phyloP scores from a whole-genome alignment of 768 basidiomycete genomes.

The Boletus barrowsii region DNA sequence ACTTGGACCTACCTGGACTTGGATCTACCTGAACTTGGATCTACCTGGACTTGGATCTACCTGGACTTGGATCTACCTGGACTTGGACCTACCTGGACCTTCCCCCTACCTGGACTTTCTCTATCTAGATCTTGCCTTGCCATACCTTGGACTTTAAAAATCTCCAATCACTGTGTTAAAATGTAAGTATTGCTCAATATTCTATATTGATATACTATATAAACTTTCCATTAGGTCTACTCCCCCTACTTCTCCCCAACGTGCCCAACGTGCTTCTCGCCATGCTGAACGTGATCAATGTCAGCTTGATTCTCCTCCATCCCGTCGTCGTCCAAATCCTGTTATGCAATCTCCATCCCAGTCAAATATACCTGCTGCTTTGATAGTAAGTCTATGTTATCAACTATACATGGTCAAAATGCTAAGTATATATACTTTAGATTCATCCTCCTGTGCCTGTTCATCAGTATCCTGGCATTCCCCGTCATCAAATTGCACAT shows the following conservation, averaged over 20 bases:
- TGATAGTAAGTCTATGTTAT: not conserved
- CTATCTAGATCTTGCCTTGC: not conserved
- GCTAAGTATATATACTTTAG: not conserved
- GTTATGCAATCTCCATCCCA: not conserved
- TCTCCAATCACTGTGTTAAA: no score
- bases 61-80: not conserved
- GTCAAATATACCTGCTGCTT: not conserved
- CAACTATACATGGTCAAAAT: not conserved
- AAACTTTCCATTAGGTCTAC: not conserved
- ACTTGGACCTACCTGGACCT: not conserved
- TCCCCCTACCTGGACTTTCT: not conserved
- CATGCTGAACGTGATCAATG: not conserved
- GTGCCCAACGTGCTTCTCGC: not conserved
- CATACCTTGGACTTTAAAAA: no score
- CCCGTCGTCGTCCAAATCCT: not conserved
- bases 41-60: no score
- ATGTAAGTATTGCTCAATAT: no score
- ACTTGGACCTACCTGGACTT: no score
- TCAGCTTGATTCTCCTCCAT: not conserved
- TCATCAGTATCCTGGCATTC: conserved; percentile 2
- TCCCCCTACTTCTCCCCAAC: not conserved
- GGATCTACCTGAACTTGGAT: no score
- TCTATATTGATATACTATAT: not conserved
- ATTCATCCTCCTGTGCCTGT: not conserved
- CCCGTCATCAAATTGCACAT: not conserved